Base-by-base conservation (phyloP, 2,329 filamentous ascomycete species). In the Apiospora arundinis region DNA sequence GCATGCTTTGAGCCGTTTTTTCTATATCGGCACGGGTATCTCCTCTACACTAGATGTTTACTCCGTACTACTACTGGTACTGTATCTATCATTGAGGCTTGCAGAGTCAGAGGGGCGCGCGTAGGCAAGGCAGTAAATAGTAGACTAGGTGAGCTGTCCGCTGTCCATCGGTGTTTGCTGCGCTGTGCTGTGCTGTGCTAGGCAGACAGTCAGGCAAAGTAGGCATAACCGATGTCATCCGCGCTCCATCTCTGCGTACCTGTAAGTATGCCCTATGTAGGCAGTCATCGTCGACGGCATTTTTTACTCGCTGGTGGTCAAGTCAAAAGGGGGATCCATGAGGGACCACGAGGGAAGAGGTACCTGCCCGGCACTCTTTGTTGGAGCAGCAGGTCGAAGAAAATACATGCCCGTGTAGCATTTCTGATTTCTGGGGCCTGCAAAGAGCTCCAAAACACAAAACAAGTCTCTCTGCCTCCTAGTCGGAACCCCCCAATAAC, bases 401-500 rank as follows among this genome's bases (percentile, higher is more conserved):
- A 32, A 32, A 32, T 32, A n/a, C n/a, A n/a, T n/a, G n/a, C n/a
- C n/a, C n/a, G n/a, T n/a, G n/a, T n/a, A n/a, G n/a, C n/a, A n/a
- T n/a, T n/a, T n/a, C n/a, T 32, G 32, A 6, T 52, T 52, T 52
- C 25, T 25, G 48, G 48, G 23, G 48, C 48, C 11, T 28, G 9
- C 16, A 18, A 8, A 60, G 52, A 60, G 52, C 25, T 16, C 52
- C 52, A 60, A 60, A 60, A 60, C 25, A 60, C 52, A 60, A 60
- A 60, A 60, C 52, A 60, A 60, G 52, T 60, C 52, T 60, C 52
- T 60, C 16, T 37, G 16, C 52, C 28, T 60, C 52, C 25, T 60
- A 60, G 52, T 60, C 52, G 52, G 52, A 52, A 28, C 52, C 52
- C 46, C 52, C 52, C 52, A 60, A 63, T 37, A 40, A 40, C 66